Evolutionary conservation across 805 yeast species (phyloP), one percentile per base, ranked within the genome.

Genomic region (Candida stauntonica): DNA sequence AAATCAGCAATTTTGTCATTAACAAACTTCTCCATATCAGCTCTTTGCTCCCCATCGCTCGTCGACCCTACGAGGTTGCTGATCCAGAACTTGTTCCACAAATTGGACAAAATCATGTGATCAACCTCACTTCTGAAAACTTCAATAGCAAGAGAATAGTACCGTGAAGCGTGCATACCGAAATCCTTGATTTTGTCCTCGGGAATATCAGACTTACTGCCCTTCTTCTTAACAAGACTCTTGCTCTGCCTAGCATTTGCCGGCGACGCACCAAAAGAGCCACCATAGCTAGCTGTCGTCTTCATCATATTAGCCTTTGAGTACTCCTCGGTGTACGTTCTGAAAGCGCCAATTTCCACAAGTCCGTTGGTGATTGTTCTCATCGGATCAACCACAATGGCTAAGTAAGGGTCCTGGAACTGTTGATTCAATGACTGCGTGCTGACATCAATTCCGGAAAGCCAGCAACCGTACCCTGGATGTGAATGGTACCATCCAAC

Each of bases 401-500:
- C 96, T 41, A 88, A 66, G 55, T 85, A 88, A 1, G 97, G 97
- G 52, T 88, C 97, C 58, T 88, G 96, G 55, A 79, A 87, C 41
- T 75, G 77, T 61, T 88, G 97, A 52, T 89, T 87, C 55, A 87
- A 70, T 17, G 66, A 56, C 57, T 91, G 98, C 0, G 98, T 91
- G 31, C 85, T 80, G 24, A 93, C 95, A 61, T 91, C 98, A 28
- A 91, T 87, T 4, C 93, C 94, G 38, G 93, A 81, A 31, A 91
- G 62, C 96, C 97, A 91, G 59, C 97, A 89, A 14, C 96, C 97
- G 60, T 88, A 91, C 0, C 96, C 96, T 0, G 99, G 99, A 60
- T 91, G 99, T 71, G 98, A 87, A 61, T 91, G 99, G 62, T 93
- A 91, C 99, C 99, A 91, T 8, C 99, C 99, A 13, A 93, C 86